A percentile compares a stretch with the other conserved stretches of the same genome.
Evolutionary conservation across 345 rosid genomes (phyloP).

Genomic region (Populus ilicifolia): DNA sequence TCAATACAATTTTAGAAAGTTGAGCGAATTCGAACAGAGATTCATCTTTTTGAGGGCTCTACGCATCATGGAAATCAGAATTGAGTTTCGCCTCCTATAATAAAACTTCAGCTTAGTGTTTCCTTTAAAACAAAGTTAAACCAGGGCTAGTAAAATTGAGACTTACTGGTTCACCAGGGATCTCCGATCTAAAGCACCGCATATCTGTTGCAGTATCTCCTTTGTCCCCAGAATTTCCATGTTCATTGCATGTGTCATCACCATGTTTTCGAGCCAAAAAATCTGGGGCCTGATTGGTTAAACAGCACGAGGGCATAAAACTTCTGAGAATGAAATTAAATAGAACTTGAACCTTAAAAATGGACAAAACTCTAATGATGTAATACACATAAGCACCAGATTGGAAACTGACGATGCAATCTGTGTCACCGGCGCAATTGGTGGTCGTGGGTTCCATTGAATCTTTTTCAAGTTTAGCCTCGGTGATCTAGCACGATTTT

Average conservation of each 20-base stretch:
- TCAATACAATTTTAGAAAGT: slow-evolving; percentile 31
- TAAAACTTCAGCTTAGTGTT: slow-evolving; percentile 1
- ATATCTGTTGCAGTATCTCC: slow-evolving; percentile 31
- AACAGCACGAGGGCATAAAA: slow-evolving; percentile 15
- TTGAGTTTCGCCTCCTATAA: slow-evolving; percentile 16
- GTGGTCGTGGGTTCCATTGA: slow-evolving; percentile 59
- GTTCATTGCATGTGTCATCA: slow-evolving; percentile 31
- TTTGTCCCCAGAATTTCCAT: slow-evolving; percentile 26
- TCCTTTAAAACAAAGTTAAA: background rate
- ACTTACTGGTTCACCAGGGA: slow-evolving; percentile 51
- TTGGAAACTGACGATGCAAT: slow-evolving; percentile 68
- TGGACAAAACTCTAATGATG: slow-evolving; percentile 1
- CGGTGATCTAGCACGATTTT: slow-evolving; percentile 27
- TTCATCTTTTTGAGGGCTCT: slow-evolving; percentile 18
- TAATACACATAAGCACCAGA: slow-evolving; percentile 55
- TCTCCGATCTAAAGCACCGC: slow-evolving; percentile 36
- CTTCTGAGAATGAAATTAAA: background rate
- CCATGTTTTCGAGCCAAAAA: slow-evolving; percentile 36
- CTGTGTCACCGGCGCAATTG: slow-evolving; percentile 43
- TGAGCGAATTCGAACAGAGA: slow-evolving; percentile 13
- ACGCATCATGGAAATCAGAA: slow-evolving; percentile 10
- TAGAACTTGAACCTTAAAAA: slow-evolving; percentile 2
- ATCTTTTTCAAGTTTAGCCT: slow-evolving; percentile 45
- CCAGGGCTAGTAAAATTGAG: slow-evolving; percentile 1
- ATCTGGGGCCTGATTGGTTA: slow-evolving; percentile 55